Base-by-base conservation (phyloP, 257 asterid genomes). In the Salvia miltiorrhiza region DNA sequence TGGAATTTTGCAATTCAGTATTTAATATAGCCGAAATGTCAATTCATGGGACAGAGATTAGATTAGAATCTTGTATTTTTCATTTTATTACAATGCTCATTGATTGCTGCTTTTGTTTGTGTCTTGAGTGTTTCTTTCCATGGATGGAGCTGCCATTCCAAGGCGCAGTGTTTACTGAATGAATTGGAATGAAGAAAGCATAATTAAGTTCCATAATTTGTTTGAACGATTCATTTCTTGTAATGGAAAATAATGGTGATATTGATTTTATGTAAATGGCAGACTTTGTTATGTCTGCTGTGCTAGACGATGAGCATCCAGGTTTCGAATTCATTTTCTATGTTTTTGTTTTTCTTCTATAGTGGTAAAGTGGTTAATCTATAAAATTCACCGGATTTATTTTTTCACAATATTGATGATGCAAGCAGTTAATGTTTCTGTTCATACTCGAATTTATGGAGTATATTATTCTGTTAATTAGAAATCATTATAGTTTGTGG, bases 241-340 rank as follows among this genome's bases (percentile, higher is more conserved):
- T 5, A 14, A 47, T 0, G 6, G 3, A 4, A 0, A 5, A 4
- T 4, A 2, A 26, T 35, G 9, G 20, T 69, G 56, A 62, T 53
- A 19, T 5, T 16, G 16, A 16, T 28, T 33, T 55, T n/a, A n/a
- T n/a, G n/a, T n/a, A n/a, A n/a, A n/a, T n/a, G n/a, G n/a, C n/a
- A n/a, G n/a, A n/a, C n/a, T n/a, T n/a, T n/a, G 95, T 85, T 16
- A 88, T 93, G 91, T 88, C 95, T 26, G 32, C 76, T 44, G 79
- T 90, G 9, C 91, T 93, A 9, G 95, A 88, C 47, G 28, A 21
- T 55, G 97, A 93, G 76, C 71, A 72, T 2, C 97, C 99, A 67
- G 95, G 98, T 88, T 19, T 8, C n/a, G n/a, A n/a, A 37, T 0
- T n/a, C n/a, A n/a, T 37, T 9, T 8, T 6, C 40, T 35, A 35